These are phyloP conservation scores for Naganishia sp. DNA, from an alignment of 1,284 basidiomycete species.

Conservation along the genomic window DNA sequence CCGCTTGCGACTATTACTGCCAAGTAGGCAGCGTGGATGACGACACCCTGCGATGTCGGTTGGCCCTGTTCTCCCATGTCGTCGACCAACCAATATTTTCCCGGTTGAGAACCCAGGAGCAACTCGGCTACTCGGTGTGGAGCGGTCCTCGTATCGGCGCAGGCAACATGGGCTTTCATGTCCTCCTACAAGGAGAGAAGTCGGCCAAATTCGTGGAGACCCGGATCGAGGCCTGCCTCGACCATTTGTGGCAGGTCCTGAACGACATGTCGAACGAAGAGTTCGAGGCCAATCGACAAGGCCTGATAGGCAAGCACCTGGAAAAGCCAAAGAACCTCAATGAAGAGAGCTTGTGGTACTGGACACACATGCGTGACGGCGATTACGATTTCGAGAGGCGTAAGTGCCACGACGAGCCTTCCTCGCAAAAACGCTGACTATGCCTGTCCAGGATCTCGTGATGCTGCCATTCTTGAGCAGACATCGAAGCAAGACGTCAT, in stretches of 20 bases:
- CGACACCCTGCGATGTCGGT: conserved; percentile 51
- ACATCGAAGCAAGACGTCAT: conserved; percentile 77
- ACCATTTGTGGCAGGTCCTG: conserved; percentile 65
- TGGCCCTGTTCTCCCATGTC: conserved; percentile 65
- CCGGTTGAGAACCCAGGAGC: conserved; percentile 88
- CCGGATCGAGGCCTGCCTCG: conserved; percentile 84
- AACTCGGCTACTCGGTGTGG: conserved; percentile 87
- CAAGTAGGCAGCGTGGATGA: conserved; percentile 64
- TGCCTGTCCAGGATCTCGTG: conserved; percentile 60
- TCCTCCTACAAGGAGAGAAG: conserved; percentile 89
- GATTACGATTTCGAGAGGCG: conserved; percentile 74
- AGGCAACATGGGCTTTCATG: conserved; percentile 73
- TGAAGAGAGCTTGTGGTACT: conserved; percentile 66
- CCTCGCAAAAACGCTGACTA: background rate
- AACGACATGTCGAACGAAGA: conserved; percentile 63
- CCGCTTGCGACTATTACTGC: conserved; percentile 74
- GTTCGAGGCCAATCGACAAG: conserved; percentile 66
- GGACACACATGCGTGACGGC: conserved; percentile 71
- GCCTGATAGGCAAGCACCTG: conserved; percentile 67
- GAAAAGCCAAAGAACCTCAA: conserved; percentile 72
- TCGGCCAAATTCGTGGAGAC: conserved; percentile 79
- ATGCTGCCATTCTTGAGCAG: conserved; percentile 64
- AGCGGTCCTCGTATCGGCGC: conserved; percentile 61
- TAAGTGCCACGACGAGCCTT: conserved; percentile 39
- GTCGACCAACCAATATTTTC: conserved; percentile 88